Percentiles rank a stretch among this genome's conserved stretches.
These are phyloP conservation scores for Scutellaria barbata DNA, from an alignment of 257 asterid genomes.

Conservation along the genomic window DNA sequence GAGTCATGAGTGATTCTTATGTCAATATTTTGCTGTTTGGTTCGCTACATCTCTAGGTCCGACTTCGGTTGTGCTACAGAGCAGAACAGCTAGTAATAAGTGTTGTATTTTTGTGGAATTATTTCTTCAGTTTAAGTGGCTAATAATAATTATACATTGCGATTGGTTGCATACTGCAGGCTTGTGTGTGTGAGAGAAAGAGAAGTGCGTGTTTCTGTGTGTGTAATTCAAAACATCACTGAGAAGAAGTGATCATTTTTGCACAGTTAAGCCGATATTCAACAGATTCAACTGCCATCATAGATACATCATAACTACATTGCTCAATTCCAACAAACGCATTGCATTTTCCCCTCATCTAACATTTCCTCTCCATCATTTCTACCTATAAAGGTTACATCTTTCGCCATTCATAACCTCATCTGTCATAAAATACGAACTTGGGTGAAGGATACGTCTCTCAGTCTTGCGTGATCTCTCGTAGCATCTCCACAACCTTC, in stretches of 20 bases:
- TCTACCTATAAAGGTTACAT: conserved; percentile 17
- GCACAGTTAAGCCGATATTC: too few species aligned
- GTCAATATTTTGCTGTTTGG: conserved; percentile 13
- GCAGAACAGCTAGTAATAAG: conserved; percentile 25
- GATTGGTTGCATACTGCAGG: not conserved
- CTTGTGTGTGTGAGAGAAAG: too few species aligned
- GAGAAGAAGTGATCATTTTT: too few species aligned
- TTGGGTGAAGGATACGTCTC: not conserved
- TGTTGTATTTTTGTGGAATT: conserved; percentile 14
- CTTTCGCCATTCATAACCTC: not conserved
- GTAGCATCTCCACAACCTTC: conserved; percentile 85
- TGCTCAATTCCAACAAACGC: not conserved
- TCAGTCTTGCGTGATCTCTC: conserved; percentile 53
- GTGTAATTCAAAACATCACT: too few species aligned
- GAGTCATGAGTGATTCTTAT: conserved; percentile 17
- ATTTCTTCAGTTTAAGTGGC: not conserved
- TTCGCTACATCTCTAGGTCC: conserved; percentile 10
- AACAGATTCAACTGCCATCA: conserved; percentile 30
- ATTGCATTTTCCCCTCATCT: conserved; percentile 6
- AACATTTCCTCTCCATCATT: conserved; percentile 11
- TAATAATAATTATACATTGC: conserved; percentile 3
- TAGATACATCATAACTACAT: conserved; percentile 28
- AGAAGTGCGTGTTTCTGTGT: too few species aligned
- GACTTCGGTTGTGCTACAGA: not conserved
- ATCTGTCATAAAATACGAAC: not conserved